These are phyloP conservation scores for Penicillium nucicola DNA, from an alignment of 495 filamentous ascomycete genomes.

Conservation along the genomic window DNA sequence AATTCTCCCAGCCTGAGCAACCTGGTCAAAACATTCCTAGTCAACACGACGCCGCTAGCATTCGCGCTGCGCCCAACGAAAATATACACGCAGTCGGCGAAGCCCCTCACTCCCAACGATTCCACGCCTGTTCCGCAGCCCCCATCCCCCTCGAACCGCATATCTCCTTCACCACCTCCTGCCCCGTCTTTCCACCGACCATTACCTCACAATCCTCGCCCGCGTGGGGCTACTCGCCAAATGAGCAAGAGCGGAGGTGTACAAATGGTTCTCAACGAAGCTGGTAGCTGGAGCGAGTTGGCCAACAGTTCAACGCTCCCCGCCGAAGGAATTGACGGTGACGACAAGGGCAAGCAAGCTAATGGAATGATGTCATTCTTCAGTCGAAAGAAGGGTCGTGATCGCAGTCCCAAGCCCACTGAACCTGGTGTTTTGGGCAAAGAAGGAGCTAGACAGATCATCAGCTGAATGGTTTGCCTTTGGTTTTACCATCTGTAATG, in stretches of 20 bases:
- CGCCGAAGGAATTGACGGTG: slow-evolving; percentile 53
- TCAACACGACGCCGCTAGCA: slow-evolving; percentile 23
- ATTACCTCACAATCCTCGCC: slow-evolving; percentile 25
- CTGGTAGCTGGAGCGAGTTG: slow-evolving; percentile 85
- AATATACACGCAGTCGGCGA: slow-evolving; percentile 27
- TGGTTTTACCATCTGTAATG: not conserved
- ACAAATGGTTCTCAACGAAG: slow-evolving; percentile 85
- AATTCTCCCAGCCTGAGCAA: slow-evolving; percentile 39
- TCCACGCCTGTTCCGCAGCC: slow-evolving; percentile 19
- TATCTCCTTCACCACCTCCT: slow-evolving; percentile 27
- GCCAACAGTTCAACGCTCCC: slow-evolving; percentile 78
- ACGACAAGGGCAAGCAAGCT: slow-evolving; percentile 46
- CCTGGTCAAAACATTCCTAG: slow-evolving; percentile 23
- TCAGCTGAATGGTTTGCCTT: slow-evolving; percentile 26
- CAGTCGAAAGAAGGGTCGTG: slow-evolving; percentile 81
- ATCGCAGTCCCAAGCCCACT: slow-evolving; percentile 88
- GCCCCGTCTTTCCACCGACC: slow-evolving; percentile 39
- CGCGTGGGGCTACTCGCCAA: slow-evolving; percentile 47
- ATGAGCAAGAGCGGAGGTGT: slow-evolving; percentile 79
- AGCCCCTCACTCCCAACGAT: slow-evolving; percentile 29
- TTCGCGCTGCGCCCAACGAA: slow-evolving; percentile 21
- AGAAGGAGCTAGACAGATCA: slow-evolving; percentile 75
- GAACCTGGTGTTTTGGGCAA: slow-evolving; percentile 93
- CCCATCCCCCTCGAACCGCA: slow-evolving; percentile 19
- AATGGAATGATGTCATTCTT: slow-evolving; percentile 88